These are phyloP conservation scores for Dianthus caryophyllus DNA, from an alignment of 148 eudicot genomes.

Conservation along the genomic window DNA sequence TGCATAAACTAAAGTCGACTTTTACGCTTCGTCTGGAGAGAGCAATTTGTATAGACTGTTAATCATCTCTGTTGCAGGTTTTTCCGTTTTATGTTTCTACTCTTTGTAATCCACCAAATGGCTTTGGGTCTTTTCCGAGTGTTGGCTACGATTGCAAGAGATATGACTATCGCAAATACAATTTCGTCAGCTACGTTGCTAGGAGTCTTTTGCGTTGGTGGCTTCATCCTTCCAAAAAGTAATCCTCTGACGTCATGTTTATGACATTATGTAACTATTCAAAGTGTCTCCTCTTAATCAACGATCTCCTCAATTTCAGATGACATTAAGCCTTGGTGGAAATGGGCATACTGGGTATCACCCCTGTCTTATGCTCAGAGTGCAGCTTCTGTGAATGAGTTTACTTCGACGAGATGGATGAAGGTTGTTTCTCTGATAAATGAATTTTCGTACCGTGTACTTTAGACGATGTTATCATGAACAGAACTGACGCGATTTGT, in stretches of 20 bases:
- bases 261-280: neutral
- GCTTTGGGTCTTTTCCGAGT: slow-evolving; percentile 76
- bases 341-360: slow-evolving; percentile 88
- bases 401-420: slow-evolving; percentile 75
- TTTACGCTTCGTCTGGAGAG: no score
- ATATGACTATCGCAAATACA: slow-evolving; percentile 73
- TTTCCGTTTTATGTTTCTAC: slow-evolving; percentile 56
- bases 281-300: neutral
- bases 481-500: neutral
- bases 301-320: slow-evolving; percentile 35
- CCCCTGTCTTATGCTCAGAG: slow-evolving; percentile 76
- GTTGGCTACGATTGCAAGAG: slow-evolving; percentile 67
- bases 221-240: slow-evolving; percentile 66
- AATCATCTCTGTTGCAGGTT: slow-evolving; percentile 43
- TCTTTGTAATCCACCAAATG: slow-evolving; percentile 78
- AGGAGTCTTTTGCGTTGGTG: slow-evolving; percentile 59
- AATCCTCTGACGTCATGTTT: neutral
- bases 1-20: neutral
- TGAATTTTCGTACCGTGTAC: neutral
- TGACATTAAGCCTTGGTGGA: slow-evolving; percentile 82
- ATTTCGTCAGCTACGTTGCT: slow-evolving; percentile 57
- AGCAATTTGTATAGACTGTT: neutral
- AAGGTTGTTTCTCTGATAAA: slow-evolving; percentile 30
- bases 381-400: slow-evolving; percentile 81
- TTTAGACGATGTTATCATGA: neutral